phyloP scores from a whole-genome alignment of 2,329 filamentous ascomycete species.

The Paecilomyces sp. region DNA sequence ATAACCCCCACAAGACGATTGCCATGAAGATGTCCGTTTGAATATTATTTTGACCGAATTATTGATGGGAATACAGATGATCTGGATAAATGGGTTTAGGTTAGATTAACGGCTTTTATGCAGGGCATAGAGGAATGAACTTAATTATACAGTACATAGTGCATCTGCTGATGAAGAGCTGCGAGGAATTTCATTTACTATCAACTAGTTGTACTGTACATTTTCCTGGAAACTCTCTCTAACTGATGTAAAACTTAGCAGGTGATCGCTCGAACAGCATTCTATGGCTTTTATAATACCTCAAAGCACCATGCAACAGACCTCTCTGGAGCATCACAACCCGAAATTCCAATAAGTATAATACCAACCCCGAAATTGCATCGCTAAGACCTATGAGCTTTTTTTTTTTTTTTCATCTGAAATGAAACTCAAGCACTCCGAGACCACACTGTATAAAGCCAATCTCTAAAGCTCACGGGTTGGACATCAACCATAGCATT shows the following conservation, averaged over 20 bases:
- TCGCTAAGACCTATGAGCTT: neutral
- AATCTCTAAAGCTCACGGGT: conserved; percentile 47
- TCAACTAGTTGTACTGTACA: too few species aligned
- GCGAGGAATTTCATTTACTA: too few species aligned
- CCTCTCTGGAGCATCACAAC: too few species aligned
- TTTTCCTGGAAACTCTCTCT: too few species aligned
- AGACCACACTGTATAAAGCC: conserved; percentile 47
- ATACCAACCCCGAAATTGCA: neutral
- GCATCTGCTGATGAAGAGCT: too few species aligned
- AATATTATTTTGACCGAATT: conserved; percentile 3
- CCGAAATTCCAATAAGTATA: too few species aligned
- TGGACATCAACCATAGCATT: conserved; percentile 46
- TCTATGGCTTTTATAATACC: too few species aligned
- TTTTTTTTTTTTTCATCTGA: too few species aligned
- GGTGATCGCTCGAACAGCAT: too few species aligned
- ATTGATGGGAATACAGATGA: neutral
- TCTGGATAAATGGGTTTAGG: neutral
- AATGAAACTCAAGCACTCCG: conserved; percentile 5
- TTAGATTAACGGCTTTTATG: neutral
- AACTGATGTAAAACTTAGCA: too few species aligned
- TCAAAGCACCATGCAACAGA: too few species aligned
- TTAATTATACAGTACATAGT: neutral
- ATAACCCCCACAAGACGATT: conserved; percentile 85
- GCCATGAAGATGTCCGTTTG: conserved; percentile 98
- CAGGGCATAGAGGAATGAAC: neutral